A percentile compares a stretch with the other conserved stretches of the same genome.
Evolutionary conservation across 768 basidiomycete genomes (phyloP).

Genomic region (Chiua virens): DNA sequence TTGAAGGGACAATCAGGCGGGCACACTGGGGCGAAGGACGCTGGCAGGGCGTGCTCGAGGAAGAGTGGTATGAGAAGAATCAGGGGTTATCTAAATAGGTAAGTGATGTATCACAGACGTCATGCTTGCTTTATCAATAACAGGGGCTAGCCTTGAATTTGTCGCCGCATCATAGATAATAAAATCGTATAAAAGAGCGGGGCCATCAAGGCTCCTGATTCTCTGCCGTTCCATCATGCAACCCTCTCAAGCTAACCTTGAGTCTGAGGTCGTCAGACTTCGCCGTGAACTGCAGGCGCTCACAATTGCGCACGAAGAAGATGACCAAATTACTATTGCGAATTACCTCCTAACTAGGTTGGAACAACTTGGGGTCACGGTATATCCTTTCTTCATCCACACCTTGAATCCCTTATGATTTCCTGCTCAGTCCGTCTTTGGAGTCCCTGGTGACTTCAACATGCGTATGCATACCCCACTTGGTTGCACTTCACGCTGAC

Average conservation of each 20-base stretch:
- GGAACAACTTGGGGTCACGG: slow-evolving; percentile 63
- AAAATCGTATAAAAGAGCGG: neutral
- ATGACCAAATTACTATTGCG: slow-evolving; percentile 50
- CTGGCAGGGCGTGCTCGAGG: slow-evolving; percentile 34
- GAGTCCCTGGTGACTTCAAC: slow-evolving; percentile 88
- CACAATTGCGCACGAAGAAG: slow-evolving; percentile 30
- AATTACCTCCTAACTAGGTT: slow-evolving; percentile 63
- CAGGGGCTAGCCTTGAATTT: no score
- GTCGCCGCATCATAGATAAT: neutral
- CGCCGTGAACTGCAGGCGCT: slow-evolving; percentile 46
- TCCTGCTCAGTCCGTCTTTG: slow-evolving; percentile 65
- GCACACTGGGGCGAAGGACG: slow-evolving; percentile 31
- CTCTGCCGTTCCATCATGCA: slow-evolving; percentile 14
- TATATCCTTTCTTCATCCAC: slow-evolving; percentile 25
- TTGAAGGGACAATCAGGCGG: slow-evolving; percentile 34
- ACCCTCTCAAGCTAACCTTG: slow-evolving; percentile 25
- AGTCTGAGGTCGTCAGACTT: slow-evolving; percentile 48
- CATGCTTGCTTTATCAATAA: neutral
- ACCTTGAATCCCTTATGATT: neutral
- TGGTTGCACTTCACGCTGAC: neutral
- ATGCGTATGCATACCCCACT: slow-evolving; percentile 41
- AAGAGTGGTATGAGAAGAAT: slow-evolving; percentile 28
- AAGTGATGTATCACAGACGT: neutral
- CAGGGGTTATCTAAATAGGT: neutral
- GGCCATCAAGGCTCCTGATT: neutral